Evolutionary conservation across 805 yeast species (phyloP).

Genomic region (Metschnikowia amazonensis): DNA sequence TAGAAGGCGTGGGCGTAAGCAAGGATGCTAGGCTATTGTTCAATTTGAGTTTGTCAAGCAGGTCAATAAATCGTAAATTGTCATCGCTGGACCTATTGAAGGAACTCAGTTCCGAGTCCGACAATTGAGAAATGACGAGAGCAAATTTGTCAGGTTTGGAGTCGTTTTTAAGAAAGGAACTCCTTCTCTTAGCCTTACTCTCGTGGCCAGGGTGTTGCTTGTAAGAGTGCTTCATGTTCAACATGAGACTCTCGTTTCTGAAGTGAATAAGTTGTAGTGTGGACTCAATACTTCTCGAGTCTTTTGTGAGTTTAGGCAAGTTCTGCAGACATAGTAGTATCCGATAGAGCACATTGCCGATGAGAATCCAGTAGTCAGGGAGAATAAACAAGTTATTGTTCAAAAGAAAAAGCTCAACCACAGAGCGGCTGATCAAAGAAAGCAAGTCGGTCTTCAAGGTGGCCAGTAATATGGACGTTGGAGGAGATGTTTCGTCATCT

Average conservation of each 20-base stretch:
- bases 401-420: constrained; percentile 42
- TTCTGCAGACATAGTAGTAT: constrained; percentile 24
- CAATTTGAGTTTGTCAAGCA: constrained; percentile 33
- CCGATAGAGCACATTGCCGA: constrained; percentile 47
- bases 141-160: constrained; percentile 5
- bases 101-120: constrained; percentile 3
- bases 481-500: neutral
- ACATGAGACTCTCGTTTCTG: constrained; percentile 67
- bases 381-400: constrained; percentile 60
- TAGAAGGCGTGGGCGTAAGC: constrained; percentile 21
- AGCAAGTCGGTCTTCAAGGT: constrained; percentile 28
- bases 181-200: constrained; percentile 5
- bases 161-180: constrained; percentile 7
- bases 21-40: constrained; percentile 28
- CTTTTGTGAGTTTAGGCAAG: constrained; percentile 16
- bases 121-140: constrained; percentile 2
- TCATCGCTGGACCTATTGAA: constrained; percentile 27
- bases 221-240: constrained; percentile 35
- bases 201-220: constrained; percentile 4
- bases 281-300: constrained; percentile 32
- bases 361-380: constrained; percentile 57
- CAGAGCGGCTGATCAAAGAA: constrained; percentile 24
- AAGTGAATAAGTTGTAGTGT: constrained; percentile 60
- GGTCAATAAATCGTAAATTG: constrained; percentile 30
- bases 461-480: constrained; percentile 10